A percentile compares a stretch with the other conserved stretches of the same genome.
Evolutionary conservation across 2,329 filamentous ascomycete species (phyloP).

Genomic region (Colletotrichum cereale): DNA sequence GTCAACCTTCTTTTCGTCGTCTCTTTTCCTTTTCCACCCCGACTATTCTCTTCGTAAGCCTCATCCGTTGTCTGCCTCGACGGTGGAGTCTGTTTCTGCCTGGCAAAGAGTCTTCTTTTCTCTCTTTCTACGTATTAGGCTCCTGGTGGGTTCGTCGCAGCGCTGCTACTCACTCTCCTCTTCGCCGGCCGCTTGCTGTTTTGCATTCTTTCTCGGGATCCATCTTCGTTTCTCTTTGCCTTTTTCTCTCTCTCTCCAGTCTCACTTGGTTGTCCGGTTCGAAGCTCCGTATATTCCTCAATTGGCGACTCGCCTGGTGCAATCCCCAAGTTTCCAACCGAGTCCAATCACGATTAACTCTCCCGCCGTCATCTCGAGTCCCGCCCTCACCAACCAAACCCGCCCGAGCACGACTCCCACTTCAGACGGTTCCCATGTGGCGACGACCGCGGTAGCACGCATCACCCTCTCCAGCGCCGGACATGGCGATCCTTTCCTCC

Average conservation of each 20-base stretch:
- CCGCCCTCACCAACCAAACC: not conserved
- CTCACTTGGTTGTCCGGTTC: not conserved
- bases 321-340: not conserved
- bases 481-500: conserved; percentile 33
- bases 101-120: conserved; percentile 24
- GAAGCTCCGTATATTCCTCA: not conserved
- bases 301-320: not conserved
- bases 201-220: not conserved
- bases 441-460: conserved; percentile 38
- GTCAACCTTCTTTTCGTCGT: conserved; percentile 18
- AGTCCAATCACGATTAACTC: not conserved
- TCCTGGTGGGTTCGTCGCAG: conserved; percentile 23
- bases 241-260: not conserved
- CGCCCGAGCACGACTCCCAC: not conserved
- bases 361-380: not conserved
- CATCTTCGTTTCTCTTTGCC: not conserved
- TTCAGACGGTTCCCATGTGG: conserved; percentile 36
- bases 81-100: conserved; percentile 34
- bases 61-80: conserved; percentile 35
- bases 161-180: conserved; percentile 8
- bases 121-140: not conserved
- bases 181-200: conserved; percentile 10
- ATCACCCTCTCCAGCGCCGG: conserved; percentile 27
- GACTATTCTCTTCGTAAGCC: conserved; percentile 12
- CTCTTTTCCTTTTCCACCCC: conserved; percentile 14